These are phyloP conservation scores for Fusarium veterinarium DNA, from an alignment of 2,329 filamentous ascomycete genomes.

Conservation along the genomic window DNA sequence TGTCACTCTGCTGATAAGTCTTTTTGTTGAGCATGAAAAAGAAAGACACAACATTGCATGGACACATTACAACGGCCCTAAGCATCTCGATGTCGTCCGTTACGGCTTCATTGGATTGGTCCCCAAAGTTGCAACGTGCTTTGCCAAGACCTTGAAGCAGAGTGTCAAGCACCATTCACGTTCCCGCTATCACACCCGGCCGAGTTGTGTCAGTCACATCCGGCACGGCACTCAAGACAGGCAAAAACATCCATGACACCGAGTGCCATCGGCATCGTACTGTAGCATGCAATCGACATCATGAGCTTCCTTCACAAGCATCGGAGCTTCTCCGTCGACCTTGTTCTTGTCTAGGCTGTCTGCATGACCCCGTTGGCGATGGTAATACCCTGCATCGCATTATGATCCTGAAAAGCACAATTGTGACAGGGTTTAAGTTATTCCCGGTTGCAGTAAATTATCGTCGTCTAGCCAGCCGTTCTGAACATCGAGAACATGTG, in stretches of 20 bases:
- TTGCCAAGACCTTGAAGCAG: slow-evolving; percentile 20
- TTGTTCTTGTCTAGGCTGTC: neutral
- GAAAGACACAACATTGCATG: slow-evolving; percentile 7
- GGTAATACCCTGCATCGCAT: slow-evolving; percentile 13
- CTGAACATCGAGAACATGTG: neutral
- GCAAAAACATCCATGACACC: slow-evolving; percentile 1
- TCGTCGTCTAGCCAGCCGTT: slow-evolving; percentile 9
- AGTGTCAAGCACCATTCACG: neutral
- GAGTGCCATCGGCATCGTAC: slow-evolving; percentile 20
- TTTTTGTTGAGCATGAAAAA: slow-evolving; percentile 5
- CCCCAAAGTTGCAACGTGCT: neutral
- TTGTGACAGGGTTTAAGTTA: neutral
- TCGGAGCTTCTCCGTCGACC: slow-evolving; percentile 20
- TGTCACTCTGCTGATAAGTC: neutral
- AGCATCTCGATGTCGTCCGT: slow-evolving; percentile 33
- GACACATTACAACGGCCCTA: slow-evolving; percentile 2
- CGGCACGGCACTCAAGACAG: slow-evolving; percentile 7
- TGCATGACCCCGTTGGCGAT: neutral
- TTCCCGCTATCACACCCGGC: neutral
- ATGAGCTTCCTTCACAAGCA: neutral
- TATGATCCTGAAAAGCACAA: neutral
- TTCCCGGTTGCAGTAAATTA: slow-evolving; percentile 12
- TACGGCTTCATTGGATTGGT: slow-evolving; percentile 14
- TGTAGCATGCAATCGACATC: slow-evolving; percentile 14
- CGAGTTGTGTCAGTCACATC: slow-evolving; percentile 2